These are phyloP conservation scores for Tolypocladium amazonense DNA, from an alignment of 2,329 filamentous ascomycete species.

Conservation along the genomic window DNA sequence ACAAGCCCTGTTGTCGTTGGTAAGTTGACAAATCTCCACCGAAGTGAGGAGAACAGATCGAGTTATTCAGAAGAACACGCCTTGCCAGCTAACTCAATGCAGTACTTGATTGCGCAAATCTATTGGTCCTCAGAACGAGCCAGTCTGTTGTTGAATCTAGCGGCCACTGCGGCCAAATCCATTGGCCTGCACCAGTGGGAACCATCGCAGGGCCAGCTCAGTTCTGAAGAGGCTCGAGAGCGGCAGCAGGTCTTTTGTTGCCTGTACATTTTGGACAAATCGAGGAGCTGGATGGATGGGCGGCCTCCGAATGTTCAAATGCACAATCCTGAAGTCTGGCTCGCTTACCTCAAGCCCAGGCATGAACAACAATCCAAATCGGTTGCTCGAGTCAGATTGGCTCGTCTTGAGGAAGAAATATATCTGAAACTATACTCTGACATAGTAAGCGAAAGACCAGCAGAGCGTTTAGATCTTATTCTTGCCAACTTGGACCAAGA, in stretches of 20 bases:
- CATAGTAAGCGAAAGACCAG: not conserved
- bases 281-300: not conserved
- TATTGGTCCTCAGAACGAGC: not conserved
- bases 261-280: not conserved
- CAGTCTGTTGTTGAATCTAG: not conserved
- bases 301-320: not conserved
- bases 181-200: not conserved
- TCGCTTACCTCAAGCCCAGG: not conserved
- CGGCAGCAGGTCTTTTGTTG: not conserved
- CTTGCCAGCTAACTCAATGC: not conserved
- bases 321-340: not conserved
- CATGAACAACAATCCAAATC: not conserved
- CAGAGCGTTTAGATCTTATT: not conserved
- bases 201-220: not conserved
- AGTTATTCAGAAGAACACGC: not conserved
- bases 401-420: not conserved
- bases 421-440: not conserved
- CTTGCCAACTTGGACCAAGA: not conserved
- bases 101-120: not conserved
- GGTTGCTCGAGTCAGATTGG: not conserved
- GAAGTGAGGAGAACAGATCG: not conserved
- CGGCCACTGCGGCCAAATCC: not conserved
- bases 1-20: not conserved
- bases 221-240: not conserved
- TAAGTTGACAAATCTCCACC: not conserved